Percentiles rank a stretch among this genome's conserved stretches.
These are phyloP conservation scores for Lomentospora prolificans DNA, from an alignment of 2,329 filamentous ascomycete genomes.

Conservation along the genomic window DNA sequence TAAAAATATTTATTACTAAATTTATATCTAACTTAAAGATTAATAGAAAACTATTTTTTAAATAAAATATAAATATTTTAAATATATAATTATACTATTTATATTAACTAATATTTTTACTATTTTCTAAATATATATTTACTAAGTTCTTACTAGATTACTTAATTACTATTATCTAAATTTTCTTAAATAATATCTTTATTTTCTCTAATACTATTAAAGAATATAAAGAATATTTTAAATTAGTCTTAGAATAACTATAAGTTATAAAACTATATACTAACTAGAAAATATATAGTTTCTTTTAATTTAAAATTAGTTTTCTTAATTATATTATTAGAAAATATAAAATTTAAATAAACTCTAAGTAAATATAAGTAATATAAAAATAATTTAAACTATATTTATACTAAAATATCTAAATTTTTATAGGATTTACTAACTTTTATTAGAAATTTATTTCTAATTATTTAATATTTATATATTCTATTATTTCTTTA, in stretches of 20 bases:
- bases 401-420: conserved; percentile 3
- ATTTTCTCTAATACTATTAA: conserved; percentile 10
- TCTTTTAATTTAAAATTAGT: not conserved
- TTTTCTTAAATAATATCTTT: conserved; percentile 13
- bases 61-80: conserved; percentile 12
- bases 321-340: not conserved
- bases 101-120: conserved; percentile 11
- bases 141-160: conserved; percentile 10
- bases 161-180: conserved; percentile 7
- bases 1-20: conserved; percentile 9
- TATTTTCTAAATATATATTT: conserved; percentile 12
- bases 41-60: conserved; percentile 11
- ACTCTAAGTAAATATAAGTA: not conserved
- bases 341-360: not conserved
- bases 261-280: not conserved
- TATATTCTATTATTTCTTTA: not conserved
- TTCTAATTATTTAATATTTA: not conserved
- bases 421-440: not conserved
- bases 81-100: conserved; percentile 13
- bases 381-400: not conserved
- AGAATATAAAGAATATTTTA: not conserved
- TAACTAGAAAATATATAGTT: not conserved
- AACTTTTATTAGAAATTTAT: not conserved
- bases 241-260: not conserved
- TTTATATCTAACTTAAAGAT: conserved; percentile 9